Conservation (phyloP, 257 asterid species). For the Ballota nigra region DNA sequence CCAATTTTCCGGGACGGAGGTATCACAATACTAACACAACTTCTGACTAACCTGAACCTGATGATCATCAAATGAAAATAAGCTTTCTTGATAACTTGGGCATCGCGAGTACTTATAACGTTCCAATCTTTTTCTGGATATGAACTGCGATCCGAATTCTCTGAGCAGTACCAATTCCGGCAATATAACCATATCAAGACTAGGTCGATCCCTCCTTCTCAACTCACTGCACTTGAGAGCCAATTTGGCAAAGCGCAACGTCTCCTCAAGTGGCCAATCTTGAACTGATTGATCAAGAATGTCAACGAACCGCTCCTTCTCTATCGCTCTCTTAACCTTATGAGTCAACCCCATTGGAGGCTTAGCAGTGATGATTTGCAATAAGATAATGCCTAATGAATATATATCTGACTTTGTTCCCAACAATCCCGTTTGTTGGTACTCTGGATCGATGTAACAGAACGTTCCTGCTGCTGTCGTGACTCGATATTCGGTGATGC, state of each 20-base stretch:
- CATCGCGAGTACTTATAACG: conserved; percentile 5
- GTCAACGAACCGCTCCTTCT: conserved; percentile 44
- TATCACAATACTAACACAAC: not conserved
- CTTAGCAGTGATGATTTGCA: conserved; percentile 71
- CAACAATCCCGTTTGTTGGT: conserved; percentile 76
- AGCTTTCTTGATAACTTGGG: conserved; percentile 33
- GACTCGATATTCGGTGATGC: conserved; percentile 51
- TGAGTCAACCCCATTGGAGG: conserved; percentile 72
- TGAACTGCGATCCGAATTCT: conserved; percentile 33
- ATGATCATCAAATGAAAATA: conserved; percentile 28
- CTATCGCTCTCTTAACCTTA: conserved; percentile 56
- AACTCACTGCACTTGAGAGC: conserved; percentile 74
- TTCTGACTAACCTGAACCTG: conserved; percentile 30
- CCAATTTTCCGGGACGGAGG: too few relatives aligned
- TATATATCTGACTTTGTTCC: conserved; percentile 80
- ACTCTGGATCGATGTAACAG: conserved; percentile 94
- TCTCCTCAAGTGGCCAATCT: conserved; percentile 83
- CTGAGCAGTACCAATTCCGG: conserved; percentile 64
- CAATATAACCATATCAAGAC: conserved; percentile 55
- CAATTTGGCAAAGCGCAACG: conserved; percentile 51
- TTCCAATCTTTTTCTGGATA: conserved; percentile 4
- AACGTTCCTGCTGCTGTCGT: conserved; percentile 93
- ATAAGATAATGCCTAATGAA: conserved; percentile 59
- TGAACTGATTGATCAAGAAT: conserved; percentile 54
- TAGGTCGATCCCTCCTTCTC: conserved; percentile 81